Evolutionary conservation across 179 eudicot species (phyloP).

Genomic region (Pouteria campechiana): DNA sequence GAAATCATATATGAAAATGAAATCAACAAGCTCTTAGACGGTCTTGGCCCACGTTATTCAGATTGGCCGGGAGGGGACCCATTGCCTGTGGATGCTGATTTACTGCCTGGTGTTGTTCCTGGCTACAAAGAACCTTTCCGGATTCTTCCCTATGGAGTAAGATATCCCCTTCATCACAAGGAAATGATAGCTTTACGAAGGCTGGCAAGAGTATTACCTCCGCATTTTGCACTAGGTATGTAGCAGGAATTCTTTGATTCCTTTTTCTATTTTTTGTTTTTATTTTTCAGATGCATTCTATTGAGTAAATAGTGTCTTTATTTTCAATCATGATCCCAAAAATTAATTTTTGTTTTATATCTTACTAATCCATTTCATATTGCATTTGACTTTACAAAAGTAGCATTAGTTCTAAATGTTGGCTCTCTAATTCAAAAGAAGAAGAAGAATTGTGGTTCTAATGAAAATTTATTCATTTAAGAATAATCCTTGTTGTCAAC

Average conservation of each 20-base stretch:
- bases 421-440: too few species aligned
- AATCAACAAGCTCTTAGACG: constrained; percentile 62
- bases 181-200: constrained; percentile 79
- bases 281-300: too few species aligned
- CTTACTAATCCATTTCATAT: too few species aligned
- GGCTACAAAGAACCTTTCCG: constrained; percentile 84
- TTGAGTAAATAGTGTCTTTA: too few species aligned
- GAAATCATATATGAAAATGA: constrained; percentile 74
- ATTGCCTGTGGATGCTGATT: constrained; percentile 91
- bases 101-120: constrained; percentile 60
- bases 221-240: constrained; percentile 94
- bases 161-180: constrained; percentile 47
- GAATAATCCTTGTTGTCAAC: too few species aligned
- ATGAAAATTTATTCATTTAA: too few species aligned
- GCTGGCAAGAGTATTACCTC: constrained; percentile 87
- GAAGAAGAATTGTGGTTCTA: too few species aligned
- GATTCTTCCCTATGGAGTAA: constrained; percentile 84
- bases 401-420: too few species aligned
- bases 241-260: not conserved
- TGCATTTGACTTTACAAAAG: too few species aligned
- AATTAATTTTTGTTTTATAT: too few species aligned
- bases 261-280: not conserved
- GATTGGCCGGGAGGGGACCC: constrained; percentile 95
- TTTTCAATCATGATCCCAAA: too few species aligned
- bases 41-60: constrained; percentile 72